phyloP scores from a whole-genome alignment of 345 rosid genomes.

The Eucalyptus lansdowneana region DNA sequence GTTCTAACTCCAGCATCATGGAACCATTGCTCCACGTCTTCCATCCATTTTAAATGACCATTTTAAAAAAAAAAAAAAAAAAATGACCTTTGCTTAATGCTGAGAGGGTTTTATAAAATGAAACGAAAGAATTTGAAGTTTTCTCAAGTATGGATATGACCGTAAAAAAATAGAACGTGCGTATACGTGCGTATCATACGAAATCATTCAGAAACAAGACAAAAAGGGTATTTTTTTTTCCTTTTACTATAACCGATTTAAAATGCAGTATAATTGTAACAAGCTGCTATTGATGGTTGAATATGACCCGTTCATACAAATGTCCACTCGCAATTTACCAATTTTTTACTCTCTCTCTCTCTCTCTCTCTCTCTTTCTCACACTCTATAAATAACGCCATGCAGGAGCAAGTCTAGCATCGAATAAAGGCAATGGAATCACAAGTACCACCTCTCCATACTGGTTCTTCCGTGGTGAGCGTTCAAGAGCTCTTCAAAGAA shows the following conservation, averaged over 20 bases:
- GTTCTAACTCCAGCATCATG: background rate
- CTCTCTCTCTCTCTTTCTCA: too few relatives aligned
- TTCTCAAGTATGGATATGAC: background rate
- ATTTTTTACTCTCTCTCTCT: background rate
- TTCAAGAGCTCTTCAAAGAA: constrained; percentile 8
- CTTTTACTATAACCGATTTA: background rate
- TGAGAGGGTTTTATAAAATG: background rate
- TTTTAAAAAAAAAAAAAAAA: too few relatives aligned
- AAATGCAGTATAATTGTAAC: background rate
- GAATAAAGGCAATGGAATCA: background rate
- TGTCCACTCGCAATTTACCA: background rate
- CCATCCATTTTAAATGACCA: background rate
- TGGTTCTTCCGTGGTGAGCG: background rate
- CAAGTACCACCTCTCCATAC: background rate
- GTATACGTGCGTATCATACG: background rate
- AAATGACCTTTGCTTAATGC: background rate
- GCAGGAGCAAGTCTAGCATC: background rate
- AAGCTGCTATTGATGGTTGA: background rate
- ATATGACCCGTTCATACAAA: background rate
- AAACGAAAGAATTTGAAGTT: background rate
- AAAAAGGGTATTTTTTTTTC: background rate
- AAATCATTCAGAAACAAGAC: background rate
- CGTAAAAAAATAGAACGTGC: background rate
- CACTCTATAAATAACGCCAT: background rate
- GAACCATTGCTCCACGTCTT: background rate